Evolutionary conservation across 305 asterid genomes (phyloP).

Genomic region (Fraxinus platypoda): DNA sequence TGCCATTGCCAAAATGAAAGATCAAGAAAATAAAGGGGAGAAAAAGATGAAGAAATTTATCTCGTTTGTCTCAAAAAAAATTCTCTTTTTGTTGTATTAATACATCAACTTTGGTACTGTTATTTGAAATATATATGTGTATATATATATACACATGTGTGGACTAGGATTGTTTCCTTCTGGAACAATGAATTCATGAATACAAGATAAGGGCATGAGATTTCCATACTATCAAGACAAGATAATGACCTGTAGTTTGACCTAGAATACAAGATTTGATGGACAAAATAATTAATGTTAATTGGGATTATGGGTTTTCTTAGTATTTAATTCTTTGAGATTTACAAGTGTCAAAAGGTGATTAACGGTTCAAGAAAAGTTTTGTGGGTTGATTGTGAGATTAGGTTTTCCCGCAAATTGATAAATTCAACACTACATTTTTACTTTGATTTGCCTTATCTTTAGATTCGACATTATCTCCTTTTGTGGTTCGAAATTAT

Average conservation of each 20-base stretch:
- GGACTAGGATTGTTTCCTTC: conserved; percentile 20
- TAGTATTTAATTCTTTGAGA: neutral
- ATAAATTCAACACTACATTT: conserved; percentile 18
- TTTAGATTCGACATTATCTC: conserved; percentile 59
- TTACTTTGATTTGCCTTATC: conserved; percentile 44
- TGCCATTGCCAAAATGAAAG: conserved; percentile 36
- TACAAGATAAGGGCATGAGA: conserved; percentile 9
- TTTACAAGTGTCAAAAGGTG: conserved; percentile 1
- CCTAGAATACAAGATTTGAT: neutral
- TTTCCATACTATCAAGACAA: neutral
- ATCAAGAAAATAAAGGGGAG: neutral
- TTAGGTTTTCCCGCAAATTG: conserved; percentile 15
- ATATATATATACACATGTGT: neutral
- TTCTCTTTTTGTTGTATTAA: neutral
- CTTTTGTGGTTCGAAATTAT: conserved; percentile 45
- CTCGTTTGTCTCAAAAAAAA: no score
- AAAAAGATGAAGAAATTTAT: no score
- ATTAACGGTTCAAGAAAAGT: neutral
- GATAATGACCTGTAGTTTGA: conserved; percentile 20
- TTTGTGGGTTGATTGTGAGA: neutral
- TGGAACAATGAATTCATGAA: conserved; percentile 6
- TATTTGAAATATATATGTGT: conserved; percentile 12
- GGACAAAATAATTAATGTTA: neutral
- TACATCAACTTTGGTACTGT: conserved; percentile 22
- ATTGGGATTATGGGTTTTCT: neutral